Base-by-base conservation (phyloP, 768 basidiomycete genomes). In the Clathrus columnatus region DNA sequence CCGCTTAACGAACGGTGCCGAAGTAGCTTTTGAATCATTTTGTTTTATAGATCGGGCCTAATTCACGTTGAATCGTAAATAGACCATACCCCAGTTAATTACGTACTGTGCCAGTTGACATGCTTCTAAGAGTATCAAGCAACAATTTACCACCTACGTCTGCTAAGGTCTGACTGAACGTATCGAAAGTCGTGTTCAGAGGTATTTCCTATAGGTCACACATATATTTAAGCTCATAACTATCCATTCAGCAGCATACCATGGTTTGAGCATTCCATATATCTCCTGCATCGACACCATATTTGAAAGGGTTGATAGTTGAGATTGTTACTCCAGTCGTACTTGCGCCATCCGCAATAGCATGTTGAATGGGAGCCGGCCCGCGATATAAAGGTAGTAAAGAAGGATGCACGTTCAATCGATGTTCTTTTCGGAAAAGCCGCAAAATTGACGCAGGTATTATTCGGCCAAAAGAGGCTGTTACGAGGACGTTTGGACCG, bases 401-500 rank as follows among this genome's bases (percentile, higher is more conserved):
- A 30, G 92, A 94, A 0, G 92, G 91, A 62, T 97, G 93, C 5
- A 97, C 81, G 63, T 97, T 96, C 32, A 97, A 72, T 21, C 85
- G 73, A 46, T 80, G 78, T 0, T 67, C 62, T 0, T 73, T 72
- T 0, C 70, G 75, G 63, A 95, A 95, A 41, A 76, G 72, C 14
- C 72, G 64, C 16, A 96, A 78, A 51, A 87, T 71, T 2, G 73
- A 63, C 4, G 72, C 65, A 0, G 89, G 78, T 11, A 97, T 76
- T 60, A 94, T 91, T 46, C 87, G 85, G 0, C 93, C 93, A 60
- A 95, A 95, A 0, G 93, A 95, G 5, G 93, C 90, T 0, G 92
- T 92, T 5, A 97, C 63, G 7, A 96, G 74, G 27, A 94, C 64
- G 57, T 87, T 79, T 11, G 74, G 68, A 2, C 54, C 62, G n/a